Evolutionary conservation across 1,284 basidiomycete species (phyloP).

Genomic region (Apiotrichum veenhuisii): DNA sequence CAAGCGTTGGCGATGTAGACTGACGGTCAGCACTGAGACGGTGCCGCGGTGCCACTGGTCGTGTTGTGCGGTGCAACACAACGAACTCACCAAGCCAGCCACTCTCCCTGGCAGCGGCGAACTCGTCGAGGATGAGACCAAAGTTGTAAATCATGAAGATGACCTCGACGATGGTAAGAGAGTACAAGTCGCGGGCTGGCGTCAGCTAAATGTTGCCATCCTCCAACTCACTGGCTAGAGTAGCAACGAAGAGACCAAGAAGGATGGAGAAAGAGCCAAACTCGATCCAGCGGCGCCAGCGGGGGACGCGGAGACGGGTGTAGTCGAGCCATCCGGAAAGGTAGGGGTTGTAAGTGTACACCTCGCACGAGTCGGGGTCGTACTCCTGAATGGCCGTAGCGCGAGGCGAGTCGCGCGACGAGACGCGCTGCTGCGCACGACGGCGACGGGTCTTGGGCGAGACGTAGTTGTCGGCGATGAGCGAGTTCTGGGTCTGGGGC

Average conservation of each 20-base stretch:
- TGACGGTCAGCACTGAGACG: constrained; percentile 35
- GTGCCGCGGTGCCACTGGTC: background rate
- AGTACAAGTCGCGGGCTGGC: constrained; percentile 58
- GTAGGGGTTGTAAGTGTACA: constrained; percentile 66
- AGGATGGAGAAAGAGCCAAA: constrained; percentile 67
- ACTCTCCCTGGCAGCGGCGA: constrained; percentile 58
- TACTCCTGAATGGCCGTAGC: constrained; percentile 7
- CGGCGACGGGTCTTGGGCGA: constrained; percentile 46
- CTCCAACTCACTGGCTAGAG: constrained; percentile 57
- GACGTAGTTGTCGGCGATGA: constrained; percentile 75
- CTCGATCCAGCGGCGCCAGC: constrained; percentile 72
- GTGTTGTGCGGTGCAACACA: background rate
- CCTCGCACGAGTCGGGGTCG: constrained; percentile 30
- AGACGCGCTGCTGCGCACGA: constrained; percentile 4
- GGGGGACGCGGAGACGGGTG: constrained; percentile 69
- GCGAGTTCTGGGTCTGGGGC: constrained; percentile 60
- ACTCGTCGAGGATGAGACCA: constrained; percentile 67
- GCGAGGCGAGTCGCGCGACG: background rate
- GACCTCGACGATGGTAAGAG: constrained; percentile 60
- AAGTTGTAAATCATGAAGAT: constrained; percentile 69
- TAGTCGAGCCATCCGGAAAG: constrained; percentile 76
- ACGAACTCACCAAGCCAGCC: constrained; percentile 73
- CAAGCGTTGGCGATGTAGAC: constrained; percentile 80
- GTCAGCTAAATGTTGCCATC: background rate
- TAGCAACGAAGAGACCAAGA: constrained; percentile 61